Percentiles rank a stretch among this genome's conserved stretches.
phyloP scores from a whole-genome alignment of 164 flowering plant species.

The Magnolia sinica region DNA sequence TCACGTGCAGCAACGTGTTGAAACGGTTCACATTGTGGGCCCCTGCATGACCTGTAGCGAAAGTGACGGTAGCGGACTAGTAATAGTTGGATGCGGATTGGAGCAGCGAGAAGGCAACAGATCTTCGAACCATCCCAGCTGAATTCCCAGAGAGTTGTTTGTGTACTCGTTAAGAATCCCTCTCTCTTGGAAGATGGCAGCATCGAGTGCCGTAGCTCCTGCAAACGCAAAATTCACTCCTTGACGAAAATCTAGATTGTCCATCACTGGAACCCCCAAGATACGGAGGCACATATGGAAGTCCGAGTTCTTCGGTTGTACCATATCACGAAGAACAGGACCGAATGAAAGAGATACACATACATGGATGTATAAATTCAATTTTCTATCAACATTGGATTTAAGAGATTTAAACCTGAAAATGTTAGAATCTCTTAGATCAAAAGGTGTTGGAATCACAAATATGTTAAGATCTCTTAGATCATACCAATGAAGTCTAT shows the following conservation, averaged over 20 bases:
- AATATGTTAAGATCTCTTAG: not conserved
- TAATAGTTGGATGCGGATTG: not conserved
- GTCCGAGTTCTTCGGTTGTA: slow-evolving; percentile 15
- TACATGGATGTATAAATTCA: not conserved
- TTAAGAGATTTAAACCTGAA: too few relatives aligned
- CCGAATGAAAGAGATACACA: not conserved
- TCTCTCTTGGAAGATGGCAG: slow-evolving; percentile 17
- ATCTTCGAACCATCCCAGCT: slow-evolving; percentile 33
- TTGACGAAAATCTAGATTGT: not conserved
- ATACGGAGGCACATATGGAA: slow-evolving; percentile 42
- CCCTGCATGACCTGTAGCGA: too few relatives aligned
- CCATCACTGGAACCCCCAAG: slow-evolving; percentile 1
- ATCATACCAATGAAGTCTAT: slow-evolving; percentile 25
- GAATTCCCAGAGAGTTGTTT: slow-evolving; percentile 23
- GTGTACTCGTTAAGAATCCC: not conserved
- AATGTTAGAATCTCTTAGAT: too few relatives aligned
- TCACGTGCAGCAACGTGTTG: too few relatives aligned
- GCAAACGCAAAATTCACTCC: slow-evolving; percentile 58
- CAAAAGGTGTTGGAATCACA: too few relatives aligned
- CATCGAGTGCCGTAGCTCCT: slow-evolving; percentile 50
- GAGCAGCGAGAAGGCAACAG: slow-evolving; percentile 2
- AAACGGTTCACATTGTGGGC: too few relatives aligned
- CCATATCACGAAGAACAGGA: not conserved
- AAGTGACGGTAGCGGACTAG: too few relatives aligned
- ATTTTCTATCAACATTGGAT: too few relatives aligned